A percentile compares a stretch with the other conserved stretches of the same genome.
Conservation (phyloP, 257 asterid genomes). For the Paulownia fortunei region DNA sequence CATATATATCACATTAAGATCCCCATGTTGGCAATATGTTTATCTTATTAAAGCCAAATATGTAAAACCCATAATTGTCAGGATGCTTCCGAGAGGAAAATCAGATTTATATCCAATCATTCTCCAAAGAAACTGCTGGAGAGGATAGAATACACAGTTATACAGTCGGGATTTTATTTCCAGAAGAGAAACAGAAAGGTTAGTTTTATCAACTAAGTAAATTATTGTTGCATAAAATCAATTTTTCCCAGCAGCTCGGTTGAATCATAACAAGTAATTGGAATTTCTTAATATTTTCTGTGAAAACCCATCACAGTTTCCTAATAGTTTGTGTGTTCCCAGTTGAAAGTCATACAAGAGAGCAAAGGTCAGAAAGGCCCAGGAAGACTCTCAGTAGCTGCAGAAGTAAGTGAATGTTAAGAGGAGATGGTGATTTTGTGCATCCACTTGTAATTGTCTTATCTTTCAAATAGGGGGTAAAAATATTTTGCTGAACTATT, state of each 20-base stretch:
- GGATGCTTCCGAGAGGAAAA: constrained; percentile 94
- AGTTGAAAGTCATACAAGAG: constrained; percentile 75
- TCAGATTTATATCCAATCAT: constrained; percentile 81
- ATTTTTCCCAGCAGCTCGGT: background rate
- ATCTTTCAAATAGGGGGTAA: no score
- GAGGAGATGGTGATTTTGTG: background rate
- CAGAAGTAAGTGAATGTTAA: constrained; percentile 75
- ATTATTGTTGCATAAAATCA: background rate
- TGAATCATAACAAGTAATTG: background rate
- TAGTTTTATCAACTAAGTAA: no score
- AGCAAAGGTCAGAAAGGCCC: constrained; percentile 55
- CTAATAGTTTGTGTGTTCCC: no score
- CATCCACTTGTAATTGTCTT: background rate
- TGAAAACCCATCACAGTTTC: no score
- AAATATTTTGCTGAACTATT: no score
- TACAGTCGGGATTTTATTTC: constrained; percentile 74
- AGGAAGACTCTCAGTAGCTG: constrained; percentile 68
- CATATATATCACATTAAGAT: background rate
- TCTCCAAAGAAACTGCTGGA: constrained; percentile 80
- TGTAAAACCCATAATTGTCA: constrained; percentile 29
- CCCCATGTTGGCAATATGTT: background rate
- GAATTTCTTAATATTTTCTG: no score
- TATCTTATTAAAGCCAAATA: background rate
- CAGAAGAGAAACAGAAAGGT: constrained; percentile 94
- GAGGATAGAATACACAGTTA: constrained; percentile 70